Evolutionary conservation across 1,139 yeast genomes (phyloP).

Genomic region (Pichia sp.): DNA sequence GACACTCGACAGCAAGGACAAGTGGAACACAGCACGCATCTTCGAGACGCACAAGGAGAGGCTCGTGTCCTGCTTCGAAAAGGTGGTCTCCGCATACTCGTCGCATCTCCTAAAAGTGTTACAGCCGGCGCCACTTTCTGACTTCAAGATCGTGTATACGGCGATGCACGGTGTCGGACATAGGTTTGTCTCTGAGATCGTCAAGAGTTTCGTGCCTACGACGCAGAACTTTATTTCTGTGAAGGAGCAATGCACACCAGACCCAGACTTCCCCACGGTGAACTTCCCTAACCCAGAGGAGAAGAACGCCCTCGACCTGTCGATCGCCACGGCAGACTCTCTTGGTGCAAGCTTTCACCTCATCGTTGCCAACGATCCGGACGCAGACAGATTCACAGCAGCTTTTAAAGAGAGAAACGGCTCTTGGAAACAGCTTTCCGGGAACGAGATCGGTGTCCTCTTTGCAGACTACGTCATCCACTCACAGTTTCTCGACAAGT

Average conservation of each 20-base stretch:
- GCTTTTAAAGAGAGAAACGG: constrained; percentile 51
- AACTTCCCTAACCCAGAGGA: constrained; percentile 95
- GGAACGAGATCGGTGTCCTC: constrained; percentile 84
- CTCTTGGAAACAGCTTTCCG: constrained; percentile 76
- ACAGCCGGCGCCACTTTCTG: constrained; percentile 20
- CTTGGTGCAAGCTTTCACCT: constrained; percentile 38
- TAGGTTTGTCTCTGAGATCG: constrained; percentile 39
- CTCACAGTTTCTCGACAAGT: constrained; percentile 22
- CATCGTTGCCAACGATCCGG: constrained; percentile 91
- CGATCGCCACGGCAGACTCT: constrained; percentile 55
- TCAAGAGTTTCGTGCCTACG: constrained; percentile 9
- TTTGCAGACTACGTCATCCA: constrained; percentile 64
- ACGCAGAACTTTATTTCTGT: constrained; percentile 36
- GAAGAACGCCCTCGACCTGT: constrained; percentile 78
- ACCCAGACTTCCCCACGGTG: constrained; percentile 84
- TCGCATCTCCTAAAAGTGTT: constrained; percentile 34
- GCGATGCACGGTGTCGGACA: constrained; percentile 95
- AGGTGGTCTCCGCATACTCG: constrained; percentile 35
- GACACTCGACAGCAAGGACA: constrained; percentile 37
- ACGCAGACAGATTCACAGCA: constrained; percentile 88
- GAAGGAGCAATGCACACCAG: constrained; percentile 63
- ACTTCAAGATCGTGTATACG: constrained; percentile 66
- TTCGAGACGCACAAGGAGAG: constrained; percentile 26
- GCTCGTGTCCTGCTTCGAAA: constrained; percentile 30
- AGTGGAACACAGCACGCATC: constrained; percentile 46